Conservation (phyloP, 2,329 filamentous ascomycete genomes). For the Colletotrichum plurivorum region DNA sequence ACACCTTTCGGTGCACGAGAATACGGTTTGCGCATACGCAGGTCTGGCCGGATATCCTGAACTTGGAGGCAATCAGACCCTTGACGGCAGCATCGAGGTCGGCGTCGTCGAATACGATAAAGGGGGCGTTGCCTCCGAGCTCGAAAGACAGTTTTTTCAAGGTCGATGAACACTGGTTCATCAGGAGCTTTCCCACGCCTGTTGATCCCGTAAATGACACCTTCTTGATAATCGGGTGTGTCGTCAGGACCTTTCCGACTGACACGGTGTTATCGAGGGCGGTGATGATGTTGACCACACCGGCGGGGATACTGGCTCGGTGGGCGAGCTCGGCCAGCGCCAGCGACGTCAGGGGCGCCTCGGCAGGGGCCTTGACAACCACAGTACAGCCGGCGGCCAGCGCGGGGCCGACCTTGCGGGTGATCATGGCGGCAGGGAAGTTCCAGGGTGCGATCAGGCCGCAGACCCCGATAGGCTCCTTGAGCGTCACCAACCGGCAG, state of each 20-base stretch:
- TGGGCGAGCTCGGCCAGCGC: constrained; percentile 78
- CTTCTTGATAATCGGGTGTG: constrained; percentile 81
- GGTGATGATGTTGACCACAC: constrained; percentile 83
- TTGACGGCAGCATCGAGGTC: constrained; percentile 79
- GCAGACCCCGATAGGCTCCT: constrained; percentile 84
- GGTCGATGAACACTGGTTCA: constrained; percentile 78
- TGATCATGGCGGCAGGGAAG: constrained; percentile 63
- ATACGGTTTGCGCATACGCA: constrained; percentile 78
- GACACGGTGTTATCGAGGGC: constrained; percentile 55
- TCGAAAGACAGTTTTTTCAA: constrained; percentile 78
- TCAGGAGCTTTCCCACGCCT: constrained; percentile 78
- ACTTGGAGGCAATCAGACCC: constrained; percentile 63
- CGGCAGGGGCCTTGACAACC: constrained; percentile 76
- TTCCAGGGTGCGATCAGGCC: constrained; percentile 85
- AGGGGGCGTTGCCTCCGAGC: constrained; percentile 76
- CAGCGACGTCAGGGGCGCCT: constrained; percentile 76
- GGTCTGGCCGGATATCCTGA: constrained; percentile 75
- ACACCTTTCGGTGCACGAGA: constrained; percentile 72
- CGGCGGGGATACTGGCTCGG: constrained; percentile 82
- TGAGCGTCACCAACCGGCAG: constrained; percentile 72
- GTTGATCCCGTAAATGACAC: constrained; percentile 86
- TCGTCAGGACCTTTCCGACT: constrained; percentile 76
- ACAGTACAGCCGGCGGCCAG: constrained; percentile 76
- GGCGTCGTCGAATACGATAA: constrained; percentile 76
- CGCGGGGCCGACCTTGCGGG: constrained; percentile 84